Conservation (phyloP, 2,329 filamentous ascomycete species). For the Cladosporium sp. region DNA sequence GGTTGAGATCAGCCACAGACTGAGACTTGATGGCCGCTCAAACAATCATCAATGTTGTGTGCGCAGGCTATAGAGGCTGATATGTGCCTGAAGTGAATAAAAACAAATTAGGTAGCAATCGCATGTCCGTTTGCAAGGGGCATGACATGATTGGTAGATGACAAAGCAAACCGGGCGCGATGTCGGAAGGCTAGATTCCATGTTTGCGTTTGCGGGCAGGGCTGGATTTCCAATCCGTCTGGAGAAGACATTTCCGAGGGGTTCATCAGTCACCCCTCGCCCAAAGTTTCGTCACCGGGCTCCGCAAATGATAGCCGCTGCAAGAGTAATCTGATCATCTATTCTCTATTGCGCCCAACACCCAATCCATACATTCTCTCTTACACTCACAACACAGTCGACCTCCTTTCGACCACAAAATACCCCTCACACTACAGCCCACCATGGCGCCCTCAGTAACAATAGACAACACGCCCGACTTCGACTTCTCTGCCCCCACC, state of each 20-base stretch:
- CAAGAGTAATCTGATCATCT: conserved; percentile 6
- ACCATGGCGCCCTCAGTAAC: conserved; percentile 35
- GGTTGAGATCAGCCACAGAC: too few species aligned
- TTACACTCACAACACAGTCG: background rate
- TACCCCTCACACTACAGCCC: background rate
- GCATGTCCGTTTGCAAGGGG: too few species aligned
- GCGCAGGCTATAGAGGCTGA: too few species aligned
- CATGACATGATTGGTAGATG: too few species aligned
- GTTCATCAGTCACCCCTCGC: background rate
- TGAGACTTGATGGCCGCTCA: too few species aligned
- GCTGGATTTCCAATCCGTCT: conserved; percentile 9
- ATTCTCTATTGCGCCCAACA: background rate
- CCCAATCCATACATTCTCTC: background rate
- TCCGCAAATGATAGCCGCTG: background rate
- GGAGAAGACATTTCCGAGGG: conserved; percentile 3
- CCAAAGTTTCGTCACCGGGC: conserved; percentile 6
- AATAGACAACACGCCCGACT: conserved; percentile 35
- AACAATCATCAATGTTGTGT: too few species aligned
- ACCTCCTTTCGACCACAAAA: background rate
- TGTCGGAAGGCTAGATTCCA: too few species aligned
- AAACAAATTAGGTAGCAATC: too few species aligned
- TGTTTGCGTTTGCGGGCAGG: too few species aligned
- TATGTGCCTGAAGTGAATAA: too few species aligned
- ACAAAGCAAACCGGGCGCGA: too few species aligned
- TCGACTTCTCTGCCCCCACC: conserved; percentile 20